These are phyloP conservation scores for Pleurotus eryngii DNA, from an alignment of 768 basidiomycete species.

Conservation along the genomic window DNA sequence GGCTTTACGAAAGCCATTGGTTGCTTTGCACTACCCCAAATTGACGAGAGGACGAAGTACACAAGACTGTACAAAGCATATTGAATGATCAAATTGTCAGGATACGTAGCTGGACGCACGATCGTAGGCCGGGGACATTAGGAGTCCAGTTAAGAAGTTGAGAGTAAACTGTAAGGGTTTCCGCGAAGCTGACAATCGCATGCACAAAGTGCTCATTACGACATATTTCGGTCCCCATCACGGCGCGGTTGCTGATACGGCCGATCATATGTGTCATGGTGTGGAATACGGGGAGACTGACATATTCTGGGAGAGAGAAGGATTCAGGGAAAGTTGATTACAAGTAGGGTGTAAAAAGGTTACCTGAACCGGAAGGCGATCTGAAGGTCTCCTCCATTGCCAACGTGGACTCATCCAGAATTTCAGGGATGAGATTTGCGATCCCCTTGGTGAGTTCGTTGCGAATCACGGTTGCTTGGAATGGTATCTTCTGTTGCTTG, in stretches of 20 bases:
- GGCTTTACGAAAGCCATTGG: conserved; percentile 26
- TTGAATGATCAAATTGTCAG: not conserved
- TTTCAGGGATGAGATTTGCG: conserved; percentile 31
- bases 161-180: conserved; percentile 30
- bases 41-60: conserved; percentile 27
- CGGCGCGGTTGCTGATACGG: conserved; percentile 34
- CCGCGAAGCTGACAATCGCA: conserved; percentile 31
- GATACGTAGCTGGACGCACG: conserved; percentile 17
- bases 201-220: conserved; percentile 32
- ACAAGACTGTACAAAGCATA: conserved; percentile 18
- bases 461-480: conserved; percentile 30
- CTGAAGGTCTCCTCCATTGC: conserved; percentile 27
- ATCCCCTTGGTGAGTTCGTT: conserved; percentile 35
- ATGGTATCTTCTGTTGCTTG: conserved; percentile 29
- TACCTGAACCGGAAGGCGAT: conserved; percentile 12
- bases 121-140: conserved; percentile 17
- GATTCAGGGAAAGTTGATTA: not conserved
- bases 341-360: not conserved
- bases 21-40: conserved; percentile 31
- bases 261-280: conserved; percentile 36
- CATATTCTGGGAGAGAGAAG: conserved; percentile 13
- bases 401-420: conserved; percentile 31
- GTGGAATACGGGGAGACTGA: conserved; percentile 26
- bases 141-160: conserved; percentile 32
- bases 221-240: conserved; percentile 32